Conservation (phyloP, 75 land plant species). For the Pinus tabuliformis region DNA sequence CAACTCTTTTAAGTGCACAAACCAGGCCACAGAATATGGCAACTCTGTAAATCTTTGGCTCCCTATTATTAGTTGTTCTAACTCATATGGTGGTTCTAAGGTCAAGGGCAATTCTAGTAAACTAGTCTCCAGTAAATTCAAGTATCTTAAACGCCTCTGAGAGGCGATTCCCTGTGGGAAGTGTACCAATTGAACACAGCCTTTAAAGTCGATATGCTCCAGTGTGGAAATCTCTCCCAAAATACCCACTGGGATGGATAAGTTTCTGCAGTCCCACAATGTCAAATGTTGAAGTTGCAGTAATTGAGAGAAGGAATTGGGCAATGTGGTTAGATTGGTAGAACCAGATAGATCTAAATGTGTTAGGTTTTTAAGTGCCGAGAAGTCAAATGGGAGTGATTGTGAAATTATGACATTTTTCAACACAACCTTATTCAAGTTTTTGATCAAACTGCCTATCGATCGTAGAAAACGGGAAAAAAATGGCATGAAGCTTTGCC, state of each 20-base stretch:
- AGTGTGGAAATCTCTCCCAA: neutral
- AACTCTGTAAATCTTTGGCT: neutral
- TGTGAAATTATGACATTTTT: too few species aligned
- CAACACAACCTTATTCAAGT: too few species aligned
- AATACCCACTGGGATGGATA: neutral
- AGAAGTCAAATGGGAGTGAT: too few species aligned
- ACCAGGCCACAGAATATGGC: too few species aligned
- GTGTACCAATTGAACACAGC: neutral
- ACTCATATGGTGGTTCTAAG: neutral
- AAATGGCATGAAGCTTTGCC: too few species aligned
- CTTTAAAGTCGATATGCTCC: neutral
- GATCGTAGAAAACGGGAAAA: too few species aligned
- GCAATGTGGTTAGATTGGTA: neutral
- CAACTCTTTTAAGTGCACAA: neutral
- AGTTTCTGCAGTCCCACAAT: neutral
- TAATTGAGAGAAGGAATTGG: neutral
- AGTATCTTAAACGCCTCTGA: neutral
- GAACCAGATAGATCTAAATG: neutral
- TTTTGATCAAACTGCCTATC: too few species aligned
- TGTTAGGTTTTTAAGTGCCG: neutral
- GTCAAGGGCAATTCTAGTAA: neutral
- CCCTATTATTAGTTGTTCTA: neutral
- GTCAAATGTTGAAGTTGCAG: neutral
- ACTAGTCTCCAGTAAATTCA: neutral
- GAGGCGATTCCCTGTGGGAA: neutral